Percentiles rank a stretch among this genome's conserved stretches.
Conservation (phyloP, 2,329 filamentous ascomycete species). For the Lomentospora prolificans region DNA sequence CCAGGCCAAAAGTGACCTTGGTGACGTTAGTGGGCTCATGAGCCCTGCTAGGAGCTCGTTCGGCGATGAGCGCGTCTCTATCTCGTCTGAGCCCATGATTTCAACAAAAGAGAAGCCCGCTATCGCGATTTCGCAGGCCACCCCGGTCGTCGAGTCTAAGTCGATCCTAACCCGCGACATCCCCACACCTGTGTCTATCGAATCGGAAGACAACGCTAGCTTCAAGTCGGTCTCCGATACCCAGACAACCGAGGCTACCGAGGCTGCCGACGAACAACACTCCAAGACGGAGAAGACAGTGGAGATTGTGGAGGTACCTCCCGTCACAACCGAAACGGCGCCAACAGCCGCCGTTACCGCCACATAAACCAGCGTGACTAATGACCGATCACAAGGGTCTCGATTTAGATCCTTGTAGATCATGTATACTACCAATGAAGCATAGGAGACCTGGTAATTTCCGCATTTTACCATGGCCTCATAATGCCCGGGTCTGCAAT, state of each 20-base stretch:
- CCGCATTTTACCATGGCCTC: not conserved
- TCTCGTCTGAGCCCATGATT: not conserved
- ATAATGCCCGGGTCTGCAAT: not conserved
- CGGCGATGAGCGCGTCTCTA: conserved; percentile 1
- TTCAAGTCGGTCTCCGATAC: not conserved
- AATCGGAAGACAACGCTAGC: conserved; percentile 1
- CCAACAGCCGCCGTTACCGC: not conserved
- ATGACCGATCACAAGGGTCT: not conserved
- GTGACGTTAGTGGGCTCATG: conserved; percentile 42
- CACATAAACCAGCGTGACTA: not conserved
- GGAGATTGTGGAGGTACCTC: not conserved
- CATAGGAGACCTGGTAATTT: not conserved
- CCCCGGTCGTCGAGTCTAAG: not conserved
- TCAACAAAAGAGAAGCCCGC: not conserved
- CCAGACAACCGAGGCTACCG: not conserved
- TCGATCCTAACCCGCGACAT: not conserved
- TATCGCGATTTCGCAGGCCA: not conserved
- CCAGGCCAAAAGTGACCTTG: conserved; percentile 42
- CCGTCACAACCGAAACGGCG: not conserved
- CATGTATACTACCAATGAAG: not conserved
- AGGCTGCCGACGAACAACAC: not conserved
- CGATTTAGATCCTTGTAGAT: not conserved
- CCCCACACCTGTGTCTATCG: not conserved
- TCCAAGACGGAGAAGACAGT: not conserved
- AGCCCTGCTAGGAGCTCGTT: conserved; percentile 45